Evolutionary conservation across 805 yeast genomes (phyloP), one percentile per base, ranked within the genome.

Genomic region (Saturnispora gosingensis): DNA sequence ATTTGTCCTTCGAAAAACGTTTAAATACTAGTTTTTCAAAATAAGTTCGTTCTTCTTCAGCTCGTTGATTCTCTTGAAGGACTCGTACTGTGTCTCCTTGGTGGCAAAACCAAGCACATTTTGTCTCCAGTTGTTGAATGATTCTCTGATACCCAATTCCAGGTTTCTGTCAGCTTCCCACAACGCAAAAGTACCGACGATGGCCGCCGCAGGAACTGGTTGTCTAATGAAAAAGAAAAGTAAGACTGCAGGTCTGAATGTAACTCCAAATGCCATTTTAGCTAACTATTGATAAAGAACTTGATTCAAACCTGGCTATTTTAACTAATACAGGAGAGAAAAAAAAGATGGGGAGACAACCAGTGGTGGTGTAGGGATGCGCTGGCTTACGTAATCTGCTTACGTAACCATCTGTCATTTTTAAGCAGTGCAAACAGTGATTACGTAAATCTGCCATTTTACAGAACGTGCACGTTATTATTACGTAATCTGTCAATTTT

Each of bases 81-180:
- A 59, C 2, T 58, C 59, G 60, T 66, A 64, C 47, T 61, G 63
- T 9, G 61, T 49, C 10, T 55, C 58, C 9, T 57, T 58, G 4
- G 72, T 67, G 10, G 72, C 68, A 54, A 67, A 67, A 6, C 69
- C 68, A 22, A 68, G 53, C 2, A 60, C 46, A 9, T 49, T 46
- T 51, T 66, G 66, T 59, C 67, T 65, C 56, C 59, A 55, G 9
- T 50, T 42, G 45, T 59, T 61, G 45, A 68, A 48, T 6, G 60
- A 46, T 9, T 59, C 59, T 55, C 68, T 63, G 38, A 69, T 48
- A 27, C 72, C 72, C 49, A 60, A 56, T 22, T 58, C 59, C 35
- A 61, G 55, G 56, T 59, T 60, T 54, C 69, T 59, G 55, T 69
- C 72, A 5, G 65, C 65, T 56, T 69, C 71, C 67, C 70, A 69